Base-by-base conservation (phyloP, 257 asterid genomes). In the Nicotiana tabacum region DNA sequence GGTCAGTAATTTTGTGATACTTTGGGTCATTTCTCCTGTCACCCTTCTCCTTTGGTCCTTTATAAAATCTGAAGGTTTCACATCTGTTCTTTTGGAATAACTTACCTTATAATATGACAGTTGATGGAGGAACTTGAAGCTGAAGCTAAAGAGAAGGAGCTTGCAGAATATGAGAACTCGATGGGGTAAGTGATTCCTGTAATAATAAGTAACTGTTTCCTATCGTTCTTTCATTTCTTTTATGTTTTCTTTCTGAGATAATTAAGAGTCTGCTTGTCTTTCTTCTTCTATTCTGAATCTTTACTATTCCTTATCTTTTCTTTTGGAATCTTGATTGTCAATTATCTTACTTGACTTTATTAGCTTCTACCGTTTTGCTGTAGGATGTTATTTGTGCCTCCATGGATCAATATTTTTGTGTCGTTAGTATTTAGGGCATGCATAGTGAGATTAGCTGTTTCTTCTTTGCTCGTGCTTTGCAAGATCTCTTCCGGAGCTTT, bases 101-200 rank as follows among this genome's bases (percentile, higher is more conserved):
- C 43, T 80, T 39, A 69, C 72, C 72, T 81, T 56, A 24, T 76
- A 83, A 33, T 86, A 84, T 87, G 56, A 62, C 86, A 96, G 99
- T 85, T 94, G 92, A 87, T 82, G 92, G 97, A 96, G 86, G 98
- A 96, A 83, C 74, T 88, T 89, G 97, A 92, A 87, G 88, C 91
- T 84, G 97, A 92, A 92, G 99, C 99, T 77, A 91, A 83, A 85
- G 97, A 92, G 89, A 94, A 90, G 88, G 99, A 93, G 78, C 95
- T 93, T 82, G 89, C 96, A 67, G 99, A 96, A 85, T 72, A 81
- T 85, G 94, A 69, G 39, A 85, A 89, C 87, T 89, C 94, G 82
- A 87, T 84, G 15, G 85, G 94, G 99, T 93, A 78, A 78, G 90
- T 77, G 80, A 2, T 27, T 51, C 10, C 27, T 76, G 62, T 74